Evolutionary conservation across 257 asterid genomes (phyloP), one percentile per base, ranked within the genome.

Genomic region (Solanum chaucha): DNA sequence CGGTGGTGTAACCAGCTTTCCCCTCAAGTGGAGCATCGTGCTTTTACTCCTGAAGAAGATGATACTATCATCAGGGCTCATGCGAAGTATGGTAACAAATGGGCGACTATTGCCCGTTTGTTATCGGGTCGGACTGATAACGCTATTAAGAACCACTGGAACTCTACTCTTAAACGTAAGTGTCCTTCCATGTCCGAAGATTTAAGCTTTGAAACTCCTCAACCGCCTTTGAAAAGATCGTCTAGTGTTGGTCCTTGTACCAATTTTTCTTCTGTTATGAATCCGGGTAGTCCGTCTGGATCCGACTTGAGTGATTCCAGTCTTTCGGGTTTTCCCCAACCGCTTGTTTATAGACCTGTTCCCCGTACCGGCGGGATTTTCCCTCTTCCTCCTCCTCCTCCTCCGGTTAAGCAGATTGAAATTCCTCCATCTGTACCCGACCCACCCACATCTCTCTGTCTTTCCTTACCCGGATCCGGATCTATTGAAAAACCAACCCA

Each of bases 1-100:
- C 94, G 98, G 40, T 95, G 98, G 98, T 95, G 98, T 71, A 95
- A 95, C 83, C 98, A 94, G 89, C 95, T 95, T 1, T 95, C 98
- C 6, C 98, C 98, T n/a, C 93, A 93, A 87, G 98, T 94, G 84
- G 94, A 93, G 88, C 97, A 94, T 35, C 94, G 95, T 65, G 89
- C 96, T 11, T 95, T 95, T 70, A 89, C 98, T 58, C 88, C 92
- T 2, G 96, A 93, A 8, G 98, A 95, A 24, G 98, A 95, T 40
- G 95, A 93, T 81, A 91, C 87, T 4, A 95, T 95, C 26, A 83
- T 94, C 3, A 90, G 93, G 85, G 98, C 98, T n/a, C 97, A 95
- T 11, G 93, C 94, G 11, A 90, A 89, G 87, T 92, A 92, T 20
- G 98, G 98, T 5, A 95, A 94, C 88, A 94, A 94, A 85, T 95